phyloP scores from a whole-genome alignment of 2,329 filamentous ascomycete genomes.

The Metarhizium brunneum region DNA sequence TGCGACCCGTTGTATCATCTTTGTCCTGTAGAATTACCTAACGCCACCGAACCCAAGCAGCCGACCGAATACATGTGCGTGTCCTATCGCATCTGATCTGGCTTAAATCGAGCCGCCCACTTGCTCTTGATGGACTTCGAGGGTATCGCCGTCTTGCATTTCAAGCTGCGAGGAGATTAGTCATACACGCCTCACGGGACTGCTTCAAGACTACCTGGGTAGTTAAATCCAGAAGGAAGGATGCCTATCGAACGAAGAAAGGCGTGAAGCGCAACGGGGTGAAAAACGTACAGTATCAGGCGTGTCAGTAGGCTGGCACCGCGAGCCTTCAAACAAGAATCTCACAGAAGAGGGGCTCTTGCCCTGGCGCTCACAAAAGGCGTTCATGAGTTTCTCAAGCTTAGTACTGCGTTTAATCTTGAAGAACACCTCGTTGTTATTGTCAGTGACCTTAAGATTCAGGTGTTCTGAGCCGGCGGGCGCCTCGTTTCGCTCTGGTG shows the following conservation, averaged over 20 bases:
- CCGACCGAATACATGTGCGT: not conserved
- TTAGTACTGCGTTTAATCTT: constrained; percentile 98
- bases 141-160: constrained; percentile 90
- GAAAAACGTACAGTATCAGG: constrained; percentile 69
- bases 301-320: constrained; percentile 81
- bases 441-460: constrained; percentile 98
- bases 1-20: not conserved
- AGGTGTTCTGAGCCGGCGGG: constrained; percentile 65
- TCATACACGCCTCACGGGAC: not conserved
- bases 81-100: not conserved
- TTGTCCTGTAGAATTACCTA: constrained; percentile 1
- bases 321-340: constrained; percentile 92
- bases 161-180: constrained; percentile 56
- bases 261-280: constrained; percentile 15
- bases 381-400: constrained; percentile 96
- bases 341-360: constrained; percentile 78
- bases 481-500: constrained; percentile 33
- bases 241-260: not conserved
- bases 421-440: constrained; percentile 99
- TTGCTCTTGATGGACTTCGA: constrained; percentile 97
- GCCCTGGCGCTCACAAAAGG: constrained; percentile 93
- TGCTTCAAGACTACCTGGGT: too few relatives aligned
- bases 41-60: constrained; percentile 5
- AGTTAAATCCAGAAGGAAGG: too few relatives aligned
- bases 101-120: constrained; percentile 58